Evolutionary conservation across 768 basidiomycete genomes (phyloP).

Genomic region (Pisolithus albus): DNA sequence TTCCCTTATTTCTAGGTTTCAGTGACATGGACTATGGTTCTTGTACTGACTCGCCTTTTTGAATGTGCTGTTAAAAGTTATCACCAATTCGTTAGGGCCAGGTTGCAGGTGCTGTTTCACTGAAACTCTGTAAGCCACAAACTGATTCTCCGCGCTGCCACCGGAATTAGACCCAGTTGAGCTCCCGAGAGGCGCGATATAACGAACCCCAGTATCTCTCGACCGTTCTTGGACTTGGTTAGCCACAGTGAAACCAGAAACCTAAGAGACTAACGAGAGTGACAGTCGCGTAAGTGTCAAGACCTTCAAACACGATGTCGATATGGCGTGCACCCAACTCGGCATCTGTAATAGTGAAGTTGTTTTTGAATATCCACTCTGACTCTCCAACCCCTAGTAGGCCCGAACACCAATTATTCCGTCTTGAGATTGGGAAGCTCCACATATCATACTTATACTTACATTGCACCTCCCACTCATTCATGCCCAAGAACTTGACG

Average conservation of each 20-base stretch:
- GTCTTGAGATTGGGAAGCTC: background rate
- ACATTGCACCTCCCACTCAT: slow-evolving; percentile 94
- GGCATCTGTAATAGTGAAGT: slow-evolving; percentile 44
- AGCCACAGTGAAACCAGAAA: slow-evolving; percentile 1
- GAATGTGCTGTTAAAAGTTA: slow-evolving; percentile 74
- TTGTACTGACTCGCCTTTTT: slow-evolving; percentile 39
- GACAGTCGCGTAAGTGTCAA: slow-evolving; percentile 84
- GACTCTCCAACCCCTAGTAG: slow-evolving; percentile 79
- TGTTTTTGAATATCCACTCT: slow-evolving; percentile 76
- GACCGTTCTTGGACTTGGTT: slow-evolving; percentile 53
- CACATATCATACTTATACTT: slow-evolving; percentile 15
- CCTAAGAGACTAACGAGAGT: slow-evolving; percentile 44
- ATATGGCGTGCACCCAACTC: slow-evolving; percentile 43
- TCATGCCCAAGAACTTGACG: slow-evolving; percentile 60
- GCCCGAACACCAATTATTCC: background rate
- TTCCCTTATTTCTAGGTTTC: slow-evolving; percentile 41
- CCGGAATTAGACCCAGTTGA: background rate
- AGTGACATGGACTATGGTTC: background rate
- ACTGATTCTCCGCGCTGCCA: slow-evolving; percentile 73
- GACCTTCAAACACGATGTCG: slow-evolving; percentile 83
- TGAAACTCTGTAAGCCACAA: slow-evolving; percentile 61
- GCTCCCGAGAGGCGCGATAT: background rate
- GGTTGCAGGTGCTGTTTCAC: slow-evolving; percentile 47
- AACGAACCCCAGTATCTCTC: slow-evolving; percentile 53
- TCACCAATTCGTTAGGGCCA: slow-evolving; percentile 58